Evolutionary conservation across 148 eudicot genomes (phyloP).

Genomic region (Chenopodium formosanum): DNA sequence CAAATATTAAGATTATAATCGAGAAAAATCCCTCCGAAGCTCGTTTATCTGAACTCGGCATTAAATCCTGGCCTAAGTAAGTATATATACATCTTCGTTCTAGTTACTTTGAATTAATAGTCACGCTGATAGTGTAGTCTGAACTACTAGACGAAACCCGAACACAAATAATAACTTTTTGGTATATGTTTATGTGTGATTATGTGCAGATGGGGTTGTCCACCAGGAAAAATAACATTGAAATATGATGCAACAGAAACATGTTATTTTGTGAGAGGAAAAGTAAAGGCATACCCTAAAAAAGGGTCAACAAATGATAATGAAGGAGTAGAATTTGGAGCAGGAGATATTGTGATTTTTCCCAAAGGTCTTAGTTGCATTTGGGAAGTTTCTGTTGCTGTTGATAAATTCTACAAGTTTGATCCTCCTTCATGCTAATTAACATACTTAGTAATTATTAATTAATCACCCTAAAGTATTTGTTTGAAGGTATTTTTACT

Average conservation of each 20-base stretch:
- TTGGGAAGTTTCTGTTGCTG: slow-evolving; percentile 46
- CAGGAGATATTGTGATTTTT: slow-evolving; percentile 46
- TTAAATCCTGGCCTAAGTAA: slow-evolving; percentile 52
- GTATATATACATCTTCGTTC: neutral
- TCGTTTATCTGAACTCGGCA: slow-evolving; percentile 42
- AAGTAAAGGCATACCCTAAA: slow-evolving; percentile 42
- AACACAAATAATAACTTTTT: no score
- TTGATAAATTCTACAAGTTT: slow-evolving; percentile 49
- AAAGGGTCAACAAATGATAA: slow-evolving; percentile 14
- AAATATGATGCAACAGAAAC: slow-evolving; percentile 47
- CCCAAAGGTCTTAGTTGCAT: slow-evolving; percentile 44
- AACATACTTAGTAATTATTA: neutral
- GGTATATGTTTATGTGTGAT: neutral
- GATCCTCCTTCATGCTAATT: slow-evolving; percentile 33
- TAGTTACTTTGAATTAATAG: neutral
- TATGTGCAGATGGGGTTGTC: slow-evolving; percentile 46
- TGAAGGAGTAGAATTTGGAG: slow-evolving; percentile 43
- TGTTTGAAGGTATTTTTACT: neutral
- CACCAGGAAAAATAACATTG: slow-evolving; percentile 41
- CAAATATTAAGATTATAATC: slow-evolving; percentile 31
- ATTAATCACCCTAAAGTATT: neutral
- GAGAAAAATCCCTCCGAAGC: slow-evolving; percentile 43
- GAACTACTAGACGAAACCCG: neutral
- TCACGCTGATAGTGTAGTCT: no score
- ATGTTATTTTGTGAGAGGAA: slow-evolving; percentile 47